phyloP scores from a whole-genome alignment of 805 yeast species.

The Wickerhamiella kurtzmanii region DNA sequence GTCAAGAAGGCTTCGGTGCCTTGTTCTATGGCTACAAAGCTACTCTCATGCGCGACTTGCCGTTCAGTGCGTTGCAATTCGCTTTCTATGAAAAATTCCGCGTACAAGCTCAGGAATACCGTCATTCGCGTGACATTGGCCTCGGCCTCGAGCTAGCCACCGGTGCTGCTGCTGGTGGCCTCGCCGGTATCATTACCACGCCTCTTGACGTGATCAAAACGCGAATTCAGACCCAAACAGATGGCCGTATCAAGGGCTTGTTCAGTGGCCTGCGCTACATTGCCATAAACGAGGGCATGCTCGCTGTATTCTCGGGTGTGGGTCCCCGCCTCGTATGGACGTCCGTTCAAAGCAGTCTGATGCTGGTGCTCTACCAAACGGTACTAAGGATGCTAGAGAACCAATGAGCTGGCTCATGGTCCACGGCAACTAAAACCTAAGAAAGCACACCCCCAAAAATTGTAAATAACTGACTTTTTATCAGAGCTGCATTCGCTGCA shows the following conservation, averaged over 20 bases:
- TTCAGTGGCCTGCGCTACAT: conserved; percentile 40
- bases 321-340: conserved; percentile 98
- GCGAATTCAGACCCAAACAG: conserved; percentile 73
- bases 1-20: conserved; percentile 60
- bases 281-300: conserved; percentile 57
- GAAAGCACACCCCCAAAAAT: not conserved
- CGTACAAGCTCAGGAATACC: conserved; percentile 23
- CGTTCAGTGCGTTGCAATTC: conserved; percentile 90
- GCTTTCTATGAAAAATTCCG: conserved; percentile 75
- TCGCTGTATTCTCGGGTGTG: conserved; percentile 82
- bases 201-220: conserved; percentile 90
- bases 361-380: conserved; percentile 78
- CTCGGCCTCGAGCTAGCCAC: conserved; percentile 53
- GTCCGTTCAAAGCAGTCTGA: conserved; percentile 82
- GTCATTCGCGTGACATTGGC: conserved; percentile 24
- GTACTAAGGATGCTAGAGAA: conserved; percentile 44
- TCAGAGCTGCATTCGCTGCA: no score
- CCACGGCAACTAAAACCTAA: not conserved
- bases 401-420: not conserved
- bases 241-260: conserved; percentile 32
- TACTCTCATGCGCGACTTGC: conserved; percentile 80
- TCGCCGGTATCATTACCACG: conserved; percentile 79
- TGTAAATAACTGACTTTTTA: no score
- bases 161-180: conserved; percentile 93
- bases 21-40: conserved; percentile 89